Base-by-base conservation (phyloP, 2,329 filamentous ascomycete species). In the Penicillium sp. region DNA sequence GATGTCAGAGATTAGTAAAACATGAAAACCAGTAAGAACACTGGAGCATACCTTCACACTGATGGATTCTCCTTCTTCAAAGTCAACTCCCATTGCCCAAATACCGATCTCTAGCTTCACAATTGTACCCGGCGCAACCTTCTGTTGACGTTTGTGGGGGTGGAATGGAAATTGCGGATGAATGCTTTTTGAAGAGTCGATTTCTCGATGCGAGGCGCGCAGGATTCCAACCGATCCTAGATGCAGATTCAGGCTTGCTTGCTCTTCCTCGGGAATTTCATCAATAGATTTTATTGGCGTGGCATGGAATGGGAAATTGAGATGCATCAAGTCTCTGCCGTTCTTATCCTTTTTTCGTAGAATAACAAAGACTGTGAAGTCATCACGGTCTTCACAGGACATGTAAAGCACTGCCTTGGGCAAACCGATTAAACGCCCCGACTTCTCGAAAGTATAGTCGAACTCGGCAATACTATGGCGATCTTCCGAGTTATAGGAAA, bases 331-430 rank as follows among this genome's bases (percentile, higher is more conserved):
- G 0, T 68, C 55, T 15, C 76, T 77, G 1, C 78, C 77, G 8
- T 74, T 60, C 21, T 65, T 70, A 48, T 77, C 74, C 18, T 69
- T 63, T 61, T 81, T 81, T 4, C 76, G 68, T 2, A 80, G 50
- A 6, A 75, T 71, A 4, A 78, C 69, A 45, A 73, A 79, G 3
- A 78, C 71, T 12, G 66, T 71, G 49, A 80, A 71, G 52, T 80
- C 78, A 45, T 80, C 70, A 10, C 64, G 62, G 5, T 69, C 67
- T 1, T 66, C 59, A 51, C 69, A 75, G 1, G 75, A 78, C 64
- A 80, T 73, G 64, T 77, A 78, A 0, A 81, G 60, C 0, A 75
- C 61, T 0, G 75, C 75, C 56, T 80, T 80, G 4, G 78, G 70
- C 0, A 77, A 59, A 2, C 78, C 78, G 18, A 79, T 73, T 1